Evolutionary conservation across 768 basidiomycete species (phyloP), one percentile per base, ranked within the genome.

Genomic region (Phylloporus arenicola): DNA sequence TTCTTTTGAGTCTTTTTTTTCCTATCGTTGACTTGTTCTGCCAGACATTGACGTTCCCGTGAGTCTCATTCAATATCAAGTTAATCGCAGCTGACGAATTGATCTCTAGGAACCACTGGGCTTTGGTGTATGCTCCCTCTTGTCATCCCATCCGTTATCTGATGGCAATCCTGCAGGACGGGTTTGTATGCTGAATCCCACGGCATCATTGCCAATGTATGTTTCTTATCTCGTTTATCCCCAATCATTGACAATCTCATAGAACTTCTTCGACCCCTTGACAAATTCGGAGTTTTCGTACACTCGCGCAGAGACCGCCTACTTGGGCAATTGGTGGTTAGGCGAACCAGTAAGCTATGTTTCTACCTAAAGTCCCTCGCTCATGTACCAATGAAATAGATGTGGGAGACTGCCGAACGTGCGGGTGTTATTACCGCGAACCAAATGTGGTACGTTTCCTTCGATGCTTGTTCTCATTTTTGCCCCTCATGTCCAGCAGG

Each of bases 1-100:
- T 70, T 82, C 41, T 56, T 75, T n/a, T n/a, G n/a, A n/a, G 64
- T 9, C 57, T 12, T 20, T 45, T 6, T 20, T 40, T 20, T 20
- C 4, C 42, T 27, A 17, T 27, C n/a, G 16, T 52, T 62, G 11
- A 57, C 17, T 16, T 29, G 27, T 31, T 45, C 37, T 34, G 9
- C 48, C 53, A 91, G 88, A 89, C 90, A 1, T 66, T 92, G 57
- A 95, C 92, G 3, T 95, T 95, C 60, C 93, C 92, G 82, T 91
- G 63, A 76, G 88, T 75, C 19, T 43, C 30, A 7, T 25, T 53
- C 14, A 9, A 35, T 35, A 52, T 7, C 22, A 24, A 0, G 12
- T 47, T 27, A 48, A 24, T 42, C 20, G 17, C 10, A 16, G 12
- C 43, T 59, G 35, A 53, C 44, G 16, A 17, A 35, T 27, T 30